These are phyloP conservation scores for Inonotus obliquus DNA, from an alignment of 1,284 basidiomycete genomes.

Conservation along the genomic window DNA sequence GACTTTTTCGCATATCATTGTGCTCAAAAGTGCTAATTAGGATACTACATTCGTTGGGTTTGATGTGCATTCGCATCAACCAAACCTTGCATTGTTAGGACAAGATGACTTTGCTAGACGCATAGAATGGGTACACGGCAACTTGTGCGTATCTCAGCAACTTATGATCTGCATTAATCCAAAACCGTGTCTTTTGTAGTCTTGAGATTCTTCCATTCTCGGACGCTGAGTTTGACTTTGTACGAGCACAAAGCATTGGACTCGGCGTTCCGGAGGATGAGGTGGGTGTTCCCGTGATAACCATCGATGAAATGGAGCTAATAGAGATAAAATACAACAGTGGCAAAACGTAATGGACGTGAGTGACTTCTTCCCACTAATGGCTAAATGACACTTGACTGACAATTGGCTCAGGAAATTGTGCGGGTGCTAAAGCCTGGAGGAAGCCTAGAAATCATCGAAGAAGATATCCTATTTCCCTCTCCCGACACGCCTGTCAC, in stretches of 20 bases:
- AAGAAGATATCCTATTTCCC: slow-evolving; percentile 70
- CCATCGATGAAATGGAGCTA: neutral
- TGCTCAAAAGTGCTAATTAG: slow-evolving; percentile 31
- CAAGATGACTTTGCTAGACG: slow-evolving; percentile 38
- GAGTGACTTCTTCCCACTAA: slow-evolving; percentile 15
- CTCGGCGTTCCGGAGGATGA: slow-evolving; percentile 69
- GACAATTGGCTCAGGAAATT: slow-evolving; percentile 46
- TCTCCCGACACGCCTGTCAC: slow-evolving; percentile 32
- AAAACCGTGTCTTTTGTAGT: slow-evolving; percentile 31
- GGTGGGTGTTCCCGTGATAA: slow-evolving; percentile 32
- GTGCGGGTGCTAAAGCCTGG: slow-evolving; percentile 56
- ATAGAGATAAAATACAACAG: slow-evolving; percentile 17
- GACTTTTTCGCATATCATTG: slow-evolving; percentile 4
- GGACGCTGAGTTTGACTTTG: slow-evolving; percentile 54
- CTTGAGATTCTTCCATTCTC: slow-evolving; percentile 59
- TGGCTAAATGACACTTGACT: slow-evolving; percentile 41
- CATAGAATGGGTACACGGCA: slow-evolving; percentile 61
- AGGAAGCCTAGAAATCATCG: slow-evolving; percentile 65
- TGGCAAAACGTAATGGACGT: slow-evolving; percentile 37
- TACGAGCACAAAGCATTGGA: slow-evolving; percentile 57
- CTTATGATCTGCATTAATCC: slow-evolving; percentile 8
- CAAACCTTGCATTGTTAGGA: slow-evolving; percentile 36
- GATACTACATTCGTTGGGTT: slow-evolving; percentile 52
- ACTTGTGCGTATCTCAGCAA: slow-evolving; percentile 43
- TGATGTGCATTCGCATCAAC: slow-evolving; percentile 53